Base-by-base conservation (phyloP, 768 basidiomycete genomes). In the Fistulinella prunicolor region DNA sequence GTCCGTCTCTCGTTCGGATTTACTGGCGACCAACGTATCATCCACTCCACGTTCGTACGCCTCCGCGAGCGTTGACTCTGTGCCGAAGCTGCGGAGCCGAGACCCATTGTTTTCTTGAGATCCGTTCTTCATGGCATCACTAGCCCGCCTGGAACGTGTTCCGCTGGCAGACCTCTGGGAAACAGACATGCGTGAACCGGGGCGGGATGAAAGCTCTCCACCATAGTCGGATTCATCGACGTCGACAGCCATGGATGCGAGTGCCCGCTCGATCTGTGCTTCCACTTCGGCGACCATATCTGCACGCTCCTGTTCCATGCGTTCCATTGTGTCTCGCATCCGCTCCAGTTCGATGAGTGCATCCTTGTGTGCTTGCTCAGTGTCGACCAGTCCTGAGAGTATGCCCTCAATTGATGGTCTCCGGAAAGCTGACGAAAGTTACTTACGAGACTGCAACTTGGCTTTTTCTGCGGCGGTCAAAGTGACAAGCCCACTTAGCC, bases 281-380 rank as follows among this genome's bases (percentile, higher is more conserved):
- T 93, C 90, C 20, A 93, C 89, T 69, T 93, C 90, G n/a, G 88
- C 89, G 35, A 93, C 85, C 90, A 91, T 89, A 60, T 85, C 86
- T 44, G 84, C 81, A 53, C 90, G 87, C 69, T 88, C 91, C 59
- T 81, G 71, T 63, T 93, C 90, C 89, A 93, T 91, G 61, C 70
- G 81, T 37, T 90, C 88, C 88, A 93, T 93, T 4, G 80, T 81
- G 9, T 81, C 77, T 53, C 81, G 81, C 94, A 96, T 95, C 53
- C 76, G 75, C 54, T 87, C 80, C 37, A 95, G 74, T 68, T 96
- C 92, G n/a, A 74, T 44, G 64, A 85, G 71, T 5, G 94, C 94
- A 24, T 89, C 82, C 48, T 78, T 76, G 65, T 94, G 90, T 17
- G 89, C 90, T 16, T 49, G 54, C 67, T 96, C 94, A 0, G 93